phyloP scores from a whole-genome alignment of 192 early-diverging fungal genomes.

The Diversispora epigaea region DNA sequence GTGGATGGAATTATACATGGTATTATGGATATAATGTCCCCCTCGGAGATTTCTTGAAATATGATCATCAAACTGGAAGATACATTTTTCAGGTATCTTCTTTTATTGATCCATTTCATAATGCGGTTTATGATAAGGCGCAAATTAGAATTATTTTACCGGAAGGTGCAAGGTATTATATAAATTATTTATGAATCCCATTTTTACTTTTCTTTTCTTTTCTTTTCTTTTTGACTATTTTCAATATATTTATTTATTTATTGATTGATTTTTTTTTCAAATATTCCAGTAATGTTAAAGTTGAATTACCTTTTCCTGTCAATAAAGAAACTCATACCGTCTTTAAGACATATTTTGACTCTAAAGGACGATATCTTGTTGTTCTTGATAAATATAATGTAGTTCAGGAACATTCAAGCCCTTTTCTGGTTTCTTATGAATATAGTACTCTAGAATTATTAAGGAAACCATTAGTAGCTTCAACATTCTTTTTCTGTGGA shows the following conservation, averaged over 20 bases:
- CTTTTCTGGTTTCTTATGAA: slow-evolving; percentile 58
- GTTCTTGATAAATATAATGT: slow-evolving; percentile 69
- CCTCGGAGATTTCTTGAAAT: slow-evolving; percentile 62
- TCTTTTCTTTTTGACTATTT: not conserved
- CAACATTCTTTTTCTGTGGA: slow-evolving; percentile 48
- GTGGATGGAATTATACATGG: slow-evolving; percentile 98
- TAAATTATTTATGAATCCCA: not conserved
- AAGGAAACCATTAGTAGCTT: slow-evolving; percentile 64
- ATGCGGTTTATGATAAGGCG: slow-evolving; percentile 64
- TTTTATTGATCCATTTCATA: slow-evolving; percentile 64
- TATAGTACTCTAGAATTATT: slow-evolving; percentile 46
- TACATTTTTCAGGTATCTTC: slow-evolving; percentile 70
- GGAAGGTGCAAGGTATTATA: slow-evolving; percentile 79
- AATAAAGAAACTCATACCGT: slow-evolving; percentile 52
- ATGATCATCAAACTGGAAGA: slow-evolving; percentile 40
- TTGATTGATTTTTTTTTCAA: not conserved
- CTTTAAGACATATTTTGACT: slow-evolving; percentile 85
- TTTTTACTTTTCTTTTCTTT: not conserved
- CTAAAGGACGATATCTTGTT: slow-evolving; percentile 82
- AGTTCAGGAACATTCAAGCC: slow-evolving; percentile 63
- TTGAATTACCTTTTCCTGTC: slow-evolving; percentile 61
- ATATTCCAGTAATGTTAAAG: slow-evolving; percentile 60
- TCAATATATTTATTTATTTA: not conserved
- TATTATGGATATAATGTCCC: slow-evolving; percentile 88
- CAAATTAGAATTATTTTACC: slow-evolving; percentile 80